Conservation (phyloP, 345 rosid genomes). For the Psidium friedrichsthalianum region DNA sequence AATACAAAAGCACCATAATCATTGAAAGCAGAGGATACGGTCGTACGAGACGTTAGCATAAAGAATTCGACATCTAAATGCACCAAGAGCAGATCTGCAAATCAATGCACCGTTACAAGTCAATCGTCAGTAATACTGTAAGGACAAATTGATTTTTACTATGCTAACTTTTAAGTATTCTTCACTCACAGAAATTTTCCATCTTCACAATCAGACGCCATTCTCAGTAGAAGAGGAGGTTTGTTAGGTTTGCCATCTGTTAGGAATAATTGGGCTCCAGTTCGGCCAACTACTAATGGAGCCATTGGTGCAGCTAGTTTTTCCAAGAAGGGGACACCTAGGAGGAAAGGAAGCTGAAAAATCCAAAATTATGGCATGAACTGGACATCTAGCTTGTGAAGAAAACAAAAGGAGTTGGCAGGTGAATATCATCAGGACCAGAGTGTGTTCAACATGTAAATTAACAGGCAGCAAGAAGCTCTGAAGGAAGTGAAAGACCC, state of each 20-base stretch:
- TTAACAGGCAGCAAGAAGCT: neutral
- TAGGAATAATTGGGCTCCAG: conserved; percentile 85
- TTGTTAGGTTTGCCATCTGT: conserved; percentile 73
- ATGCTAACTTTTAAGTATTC: neutral
- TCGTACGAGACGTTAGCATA: conserved; percentile 97
- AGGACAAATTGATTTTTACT: neutral
- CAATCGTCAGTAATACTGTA: neutral
- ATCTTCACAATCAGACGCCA: conserved; percentile 79
- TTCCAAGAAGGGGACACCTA: conserved; percentile 81
- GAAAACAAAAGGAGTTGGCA: neutral
- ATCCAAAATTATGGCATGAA: neutral
- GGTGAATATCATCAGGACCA: neutral
- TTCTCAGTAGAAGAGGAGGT: conserved; percentile 83
- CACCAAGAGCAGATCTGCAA: conserved; percentile 72
- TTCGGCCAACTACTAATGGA: conserved; percentile 58
- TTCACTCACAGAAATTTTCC: conserved; percentile 62
- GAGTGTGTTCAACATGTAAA: neutral
- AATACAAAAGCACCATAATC: neutral
- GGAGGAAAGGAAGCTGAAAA: conserved; percentile 79
- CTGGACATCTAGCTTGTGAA: neutral
- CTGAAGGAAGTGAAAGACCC: neutral
- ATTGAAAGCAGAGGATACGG: conserved; percentile 46
- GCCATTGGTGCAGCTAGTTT: conserved; percentile 85
- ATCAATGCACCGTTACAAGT: neutral
- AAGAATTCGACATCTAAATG: conserved; percentile 56